These are phyloP conservation scores for Penicillium atrosanguineum DNA, from an alignment of 495 filamentous ascomycete genomes.

Conservation along the genomic window DNA sequence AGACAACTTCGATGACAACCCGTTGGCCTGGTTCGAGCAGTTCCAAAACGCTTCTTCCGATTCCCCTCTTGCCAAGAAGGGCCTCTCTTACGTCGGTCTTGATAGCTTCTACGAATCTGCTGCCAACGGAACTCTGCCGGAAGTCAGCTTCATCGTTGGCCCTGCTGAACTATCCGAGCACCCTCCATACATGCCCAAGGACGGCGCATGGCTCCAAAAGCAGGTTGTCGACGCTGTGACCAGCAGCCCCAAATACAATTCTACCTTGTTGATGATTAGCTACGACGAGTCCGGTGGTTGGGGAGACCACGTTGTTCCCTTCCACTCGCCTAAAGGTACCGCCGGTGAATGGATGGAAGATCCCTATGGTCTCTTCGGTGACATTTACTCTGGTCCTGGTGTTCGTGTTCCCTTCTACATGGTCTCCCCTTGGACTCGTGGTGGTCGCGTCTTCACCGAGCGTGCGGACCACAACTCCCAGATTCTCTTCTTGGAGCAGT, in stretches of 20 bases:
- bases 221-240: slow-evolving; percentile 51
- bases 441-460: slow-evolving; percentile 53
- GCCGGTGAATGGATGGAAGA: slow-evolving; percentile 56
- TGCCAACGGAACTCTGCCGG: slow-evolving; percentile 50
- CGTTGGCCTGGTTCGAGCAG: slow-evolving; percentile 53
- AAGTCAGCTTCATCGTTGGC: slow-evolving; percentile 53
- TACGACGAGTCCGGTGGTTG: slow-evolving; percentile 57
- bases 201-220: slow-evolving; percentile 58
- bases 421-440: slow-evolving; percentile 56
- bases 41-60: slow-evolving; percentile 42
- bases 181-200: slow-evolving; percentile 51
- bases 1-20: slow-evolving; percentile 57
- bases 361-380: slow-evolving; percentile 44
- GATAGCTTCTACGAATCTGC: slow-evolving; percentile 51
- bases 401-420: slow-evolving; percentile 55
- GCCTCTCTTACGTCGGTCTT: slow-evolving; percentile 43
- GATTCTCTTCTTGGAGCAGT: slow-evolving; percentile 55
- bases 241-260: slow-evolving; percentile 47
- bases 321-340: slow-evolving; percentile 49
- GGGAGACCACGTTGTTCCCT: slow-evolving; percentile 54
- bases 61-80: slow-evolving; percentile 41
- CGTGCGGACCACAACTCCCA: slow-evolving; percentile 57
- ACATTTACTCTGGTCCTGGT: slow-evolving; percentile 51
- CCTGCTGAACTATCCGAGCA: slow-evolving; percentile 53
- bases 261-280: slow-evolving; percentile 51